Evolutionary conservation across 805 yeast genomes (phyloP).

Genomic region (Metschnikowia noctiluminum): DNA sequence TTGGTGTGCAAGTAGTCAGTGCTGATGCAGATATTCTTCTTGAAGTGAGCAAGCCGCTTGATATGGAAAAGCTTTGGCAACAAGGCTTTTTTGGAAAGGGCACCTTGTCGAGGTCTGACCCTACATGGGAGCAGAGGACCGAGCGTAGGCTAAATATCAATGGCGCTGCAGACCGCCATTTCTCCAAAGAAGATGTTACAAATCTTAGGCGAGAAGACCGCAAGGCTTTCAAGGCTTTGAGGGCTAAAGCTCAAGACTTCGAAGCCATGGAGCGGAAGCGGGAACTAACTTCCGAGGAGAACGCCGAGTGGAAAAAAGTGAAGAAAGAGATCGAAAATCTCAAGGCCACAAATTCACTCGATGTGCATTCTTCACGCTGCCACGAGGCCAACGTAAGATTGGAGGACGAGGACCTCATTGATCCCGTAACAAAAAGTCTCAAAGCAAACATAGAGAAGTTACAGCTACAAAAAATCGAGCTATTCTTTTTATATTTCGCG

Average conservation of each 20-base stretch:
- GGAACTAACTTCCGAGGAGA: conserved; percentile 23
- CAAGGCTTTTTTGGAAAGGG: conserved; percentile 96
- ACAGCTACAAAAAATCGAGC: conserved; percentile 75
- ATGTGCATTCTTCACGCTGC: not conserved
- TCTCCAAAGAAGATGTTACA: conserved; percentile 75
- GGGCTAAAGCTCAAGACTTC: conserved; percentile 48
- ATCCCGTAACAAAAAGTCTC: conserved; percentile 14
- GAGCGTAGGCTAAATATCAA: conserved; percentile 38
- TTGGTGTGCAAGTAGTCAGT: conserved; percentile 21
- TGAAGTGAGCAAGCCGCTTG: conserved; percentile 39
- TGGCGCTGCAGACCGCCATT: conserved; percentile 18
- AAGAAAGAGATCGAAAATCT: conserved; percentile 11
- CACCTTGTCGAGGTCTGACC: conserved; percentile 81
- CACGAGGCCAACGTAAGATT: not conserved
- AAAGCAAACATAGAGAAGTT: conserved; percentile 41
- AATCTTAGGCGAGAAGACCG: conserved; percentile 68
- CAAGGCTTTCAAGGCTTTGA: conserved; percentile 62
- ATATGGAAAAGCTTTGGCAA: conserved; percentile 65
- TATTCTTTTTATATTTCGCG: conserved; percentile 62
- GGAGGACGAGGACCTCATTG: conserved; percentile 15
- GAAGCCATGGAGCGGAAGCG: conserved; percentile 47
- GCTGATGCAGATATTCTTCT: conserved; percentile 26
- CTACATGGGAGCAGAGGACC: conserved; percentile 80
- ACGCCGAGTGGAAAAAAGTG: conserved; percentile 19
- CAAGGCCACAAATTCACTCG: conserved; percentile 1